A percentile compares a stretch with the other conserved stretches of the same genome.
These are phyloP conservation scores for Agapanthus africanus DNA, from an alignment of 106 monocot species.

Conservation along the genomic window DNA sequence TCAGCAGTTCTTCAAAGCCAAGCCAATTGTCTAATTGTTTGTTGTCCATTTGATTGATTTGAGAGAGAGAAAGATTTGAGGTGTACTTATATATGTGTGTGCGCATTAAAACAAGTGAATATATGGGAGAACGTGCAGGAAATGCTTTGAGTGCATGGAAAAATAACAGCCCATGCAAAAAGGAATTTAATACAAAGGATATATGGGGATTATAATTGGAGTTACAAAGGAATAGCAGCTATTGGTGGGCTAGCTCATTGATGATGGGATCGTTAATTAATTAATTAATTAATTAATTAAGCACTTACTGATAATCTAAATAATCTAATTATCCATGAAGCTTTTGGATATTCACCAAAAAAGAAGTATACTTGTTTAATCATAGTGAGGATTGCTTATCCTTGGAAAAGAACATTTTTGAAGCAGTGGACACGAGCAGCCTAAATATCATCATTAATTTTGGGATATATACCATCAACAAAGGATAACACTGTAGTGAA, in stretches of 20 bases:
- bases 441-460: not conserved
- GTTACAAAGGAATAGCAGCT: conserved; percentile 1
- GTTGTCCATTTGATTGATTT: conserved; percentile 3
- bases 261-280: conserved; percentile 3
- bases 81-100: not conserved
- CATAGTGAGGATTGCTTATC: no score
- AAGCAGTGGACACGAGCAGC: no score
- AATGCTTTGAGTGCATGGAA: conserved; percentile 14
- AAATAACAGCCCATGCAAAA: no score
- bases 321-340: no score
- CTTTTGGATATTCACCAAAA: no score
- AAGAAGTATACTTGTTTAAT: not conserved
- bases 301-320: not conserved
- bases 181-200: not conserved
- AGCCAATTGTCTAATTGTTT: not conserved
- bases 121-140: not conserved
- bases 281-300: not conserved
- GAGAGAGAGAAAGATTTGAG: not conserved
- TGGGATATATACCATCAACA: not conserved
- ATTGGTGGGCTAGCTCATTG: no score
- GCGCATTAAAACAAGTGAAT: not conserved
- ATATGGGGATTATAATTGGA: conserved; percentile 13
- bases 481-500: not conserved
- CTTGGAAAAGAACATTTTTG: no score
- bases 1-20: not conserved